phyloP scores from a whole-genome alignment of 164 flowering plant species.

The Sedum album region DNA sequence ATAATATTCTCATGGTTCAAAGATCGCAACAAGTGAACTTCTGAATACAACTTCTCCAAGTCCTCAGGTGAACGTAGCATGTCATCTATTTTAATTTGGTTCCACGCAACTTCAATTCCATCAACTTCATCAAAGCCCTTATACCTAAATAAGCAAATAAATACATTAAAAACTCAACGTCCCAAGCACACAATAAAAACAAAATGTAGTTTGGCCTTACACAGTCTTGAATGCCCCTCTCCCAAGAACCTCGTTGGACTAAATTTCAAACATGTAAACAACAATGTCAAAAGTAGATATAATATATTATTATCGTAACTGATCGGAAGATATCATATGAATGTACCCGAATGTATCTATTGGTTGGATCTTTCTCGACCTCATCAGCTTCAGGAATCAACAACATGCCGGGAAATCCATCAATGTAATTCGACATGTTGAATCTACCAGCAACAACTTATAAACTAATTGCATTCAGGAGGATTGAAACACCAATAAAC shows the following conservation, averaged over 20 bases:
- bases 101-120: not conserved
- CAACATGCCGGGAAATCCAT: not conserved
- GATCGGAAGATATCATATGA: not conserved
- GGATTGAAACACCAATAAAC: too few relatives aligned
- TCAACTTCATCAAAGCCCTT: conserved; percentile 4
- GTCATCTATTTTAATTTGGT: not conserved
- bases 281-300: not conserved
- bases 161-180: not conserved
- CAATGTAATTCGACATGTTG: not conserved
- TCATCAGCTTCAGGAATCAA: not conserved
- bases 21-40: conserved; percentile 1
- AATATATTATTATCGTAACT: not conserved
- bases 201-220: not conserved
- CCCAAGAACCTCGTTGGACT: not conserved
- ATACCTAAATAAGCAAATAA: not conserved
- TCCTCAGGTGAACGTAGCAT: not conserved
- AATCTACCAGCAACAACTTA: not conserved
- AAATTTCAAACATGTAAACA: not conserved
- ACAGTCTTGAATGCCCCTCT: not conserved
- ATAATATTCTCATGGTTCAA: conserved; percentile 3
- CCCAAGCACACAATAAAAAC: not conserved
- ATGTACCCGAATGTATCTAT: not conserved
- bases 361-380: conserved; percentile 1
- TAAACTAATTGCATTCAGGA: not conserved
- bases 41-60: not conserved